phyloP scores from a whole-genome alignment of 2,329 filamentous ascomycete genomes.

The Coleophoma eucalyptorum region DNA sequence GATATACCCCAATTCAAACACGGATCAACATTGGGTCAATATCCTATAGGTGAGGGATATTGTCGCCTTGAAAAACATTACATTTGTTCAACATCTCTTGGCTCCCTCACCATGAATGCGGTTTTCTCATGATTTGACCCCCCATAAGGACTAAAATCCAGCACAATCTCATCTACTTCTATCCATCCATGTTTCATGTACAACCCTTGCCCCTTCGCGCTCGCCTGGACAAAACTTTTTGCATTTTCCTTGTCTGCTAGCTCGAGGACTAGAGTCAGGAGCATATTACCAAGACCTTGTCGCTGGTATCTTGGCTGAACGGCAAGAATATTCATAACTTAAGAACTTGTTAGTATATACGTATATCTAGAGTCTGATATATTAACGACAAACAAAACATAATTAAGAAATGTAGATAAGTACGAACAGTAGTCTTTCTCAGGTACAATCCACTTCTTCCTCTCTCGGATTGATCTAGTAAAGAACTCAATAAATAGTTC shows the following conservation, averaged over 20 bases:
- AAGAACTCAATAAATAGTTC: conserved; percentile 1
- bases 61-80: too few relatives aligned
- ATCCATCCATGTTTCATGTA: conserved; percentile 4
- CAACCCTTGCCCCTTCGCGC: conserved; percentile 1
- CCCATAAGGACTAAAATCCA: conserved; percentile 4
- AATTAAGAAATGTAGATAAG: background rate
- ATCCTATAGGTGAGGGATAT: too few relatives aligned
- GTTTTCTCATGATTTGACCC: background rate
- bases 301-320: conserved; percentile 1
- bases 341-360: background rate
- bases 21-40: too few relatives aligned
- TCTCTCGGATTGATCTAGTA: background rate
- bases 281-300: conserved; percentile 1
- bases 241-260: conserved; percentile 2
- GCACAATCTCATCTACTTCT: conserved; percentile 2
- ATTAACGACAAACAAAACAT: background rate
- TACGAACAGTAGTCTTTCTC: conserved; percentile 3
- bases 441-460: conserved; percentile 2
- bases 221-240: conserved; percentile 3
- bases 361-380: background rate
- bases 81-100: too few relatives aligned
- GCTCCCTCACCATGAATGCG: conserved; percentile 1
- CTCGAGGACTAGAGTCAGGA: background rate
- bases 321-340: background rate
- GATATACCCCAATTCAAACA: too few relatives aligned